These are phyloP conservation scores for Fagus crenata DNA, from an alignment of 306 rosid species.

Conservation along the genomic window DNA sequence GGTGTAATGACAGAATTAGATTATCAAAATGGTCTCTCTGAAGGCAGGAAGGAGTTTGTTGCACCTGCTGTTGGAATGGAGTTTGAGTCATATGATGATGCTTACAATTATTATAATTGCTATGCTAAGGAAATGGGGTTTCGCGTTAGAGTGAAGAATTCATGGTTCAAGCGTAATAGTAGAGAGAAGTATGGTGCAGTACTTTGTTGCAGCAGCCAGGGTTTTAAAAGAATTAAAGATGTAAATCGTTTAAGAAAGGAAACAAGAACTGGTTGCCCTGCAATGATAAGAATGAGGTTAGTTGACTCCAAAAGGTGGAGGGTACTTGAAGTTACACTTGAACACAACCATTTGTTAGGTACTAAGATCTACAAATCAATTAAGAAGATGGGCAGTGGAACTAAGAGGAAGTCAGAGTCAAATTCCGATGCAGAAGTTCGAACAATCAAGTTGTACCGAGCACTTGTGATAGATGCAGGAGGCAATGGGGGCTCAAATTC, in stretches of 20 bases:
- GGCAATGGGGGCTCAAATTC: constrained; percentile 48
- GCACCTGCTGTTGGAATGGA: constrained; percentile 94
- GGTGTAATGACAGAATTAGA: constrained; percentile 46
- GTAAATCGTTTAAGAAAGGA: constrained; percentile 84
- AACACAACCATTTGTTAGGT: constrained; percentile 87
- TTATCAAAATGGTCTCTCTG: constrained; percentile 49
- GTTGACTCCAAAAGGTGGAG: constrained; percentile 91
- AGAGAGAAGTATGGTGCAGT: constrained; percentile 95
- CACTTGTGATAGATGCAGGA: constrained; percentile 83
- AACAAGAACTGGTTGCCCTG: constrained; percentile 97
- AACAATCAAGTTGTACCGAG: constrained; percentile 76
- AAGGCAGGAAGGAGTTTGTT: constrained; percentile 68
- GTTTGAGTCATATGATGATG: constrained; percentile 91
- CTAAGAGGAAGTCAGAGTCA: constrained; percentile 54
- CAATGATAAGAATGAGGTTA: constrained; percentile 90
- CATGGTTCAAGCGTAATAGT: constrained; percentile 94
- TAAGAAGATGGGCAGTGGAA: constrained; percentile 61
- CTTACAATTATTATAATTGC: constrained; percentile 85
- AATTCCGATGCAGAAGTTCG: constrained; percentile 61
- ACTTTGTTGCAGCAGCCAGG: constrained; percentile 98
- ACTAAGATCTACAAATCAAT: constrained; percentile 57
- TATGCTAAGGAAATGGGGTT: constrained; percentile 94
- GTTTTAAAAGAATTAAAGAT: constrained; percentile 88
- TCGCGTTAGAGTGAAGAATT: constrained; percentile 90
- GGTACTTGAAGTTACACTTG: constrained; percentile 74